Conservation (phyloP, 2,329 filamentous ascomycete genomes). For the Ophiostoma pallidulum region DNA sequence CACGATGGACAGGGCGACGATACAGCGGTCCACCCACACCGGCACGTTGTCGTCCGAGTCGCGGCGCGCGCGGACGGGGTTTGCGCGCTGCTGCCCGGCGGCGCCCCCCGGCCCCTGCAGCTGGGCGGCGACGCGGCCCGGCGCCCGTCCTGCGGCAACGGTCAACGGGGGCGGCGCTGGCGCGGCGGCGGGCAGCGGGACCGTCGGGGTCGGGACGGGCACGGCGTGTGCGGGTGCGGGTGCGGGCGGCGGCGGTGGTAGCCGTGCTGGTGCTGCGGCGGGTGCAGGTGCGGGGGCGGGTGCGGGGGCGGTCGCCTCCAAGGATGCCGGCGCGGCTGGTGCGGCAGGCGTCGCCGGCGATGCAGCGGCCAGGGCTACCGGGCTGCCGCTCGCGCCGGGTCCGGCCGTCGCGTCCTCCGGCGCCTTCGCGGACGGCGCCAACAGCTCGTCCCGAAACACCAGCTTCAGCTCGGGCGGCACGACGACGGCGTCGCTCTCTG, state of each 20-base stretch:
- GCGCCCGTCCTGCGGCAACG: neutral
- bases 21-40: conserved; percentile 72
- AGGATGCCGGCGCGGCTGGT: neutral
- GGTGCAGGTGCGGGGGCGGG: neutral
- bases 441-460: conserved; percentile 66
- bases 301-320: neutral
- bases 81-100: conserved; percentile 22
- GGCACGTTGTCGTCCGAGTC: conserved; percentile 43
- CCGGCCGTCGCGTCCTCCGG: conserved; percentile 23
- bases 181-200: neutral
- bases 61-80: conserved; percentile 5
- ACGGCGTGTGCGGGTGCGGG: conserved; percentile 9
- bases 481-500: neutral
- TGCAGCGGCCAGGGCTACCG: neutral
- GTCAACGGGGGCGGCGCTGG: conserved; percentile 6
- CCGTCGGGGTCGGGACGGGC: conserved; percentile 5
- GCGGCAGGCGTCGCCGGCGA: neutral
- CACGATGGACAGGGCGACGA: conserved; percentile 60
- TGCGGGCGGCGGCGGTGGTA: conserved; percentile 14
- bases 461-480: conserved; percentile 51
- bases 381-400: neutral
- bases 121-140: neutral
- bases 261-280: neutral
- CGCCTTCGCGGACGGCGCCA: conserved; percentile 30
- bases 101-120: conserved; percentile 15